phyloP scores from a whole-genome alignment of 768 basidiomycete species.

The Leccinellum luteum region DNA sequence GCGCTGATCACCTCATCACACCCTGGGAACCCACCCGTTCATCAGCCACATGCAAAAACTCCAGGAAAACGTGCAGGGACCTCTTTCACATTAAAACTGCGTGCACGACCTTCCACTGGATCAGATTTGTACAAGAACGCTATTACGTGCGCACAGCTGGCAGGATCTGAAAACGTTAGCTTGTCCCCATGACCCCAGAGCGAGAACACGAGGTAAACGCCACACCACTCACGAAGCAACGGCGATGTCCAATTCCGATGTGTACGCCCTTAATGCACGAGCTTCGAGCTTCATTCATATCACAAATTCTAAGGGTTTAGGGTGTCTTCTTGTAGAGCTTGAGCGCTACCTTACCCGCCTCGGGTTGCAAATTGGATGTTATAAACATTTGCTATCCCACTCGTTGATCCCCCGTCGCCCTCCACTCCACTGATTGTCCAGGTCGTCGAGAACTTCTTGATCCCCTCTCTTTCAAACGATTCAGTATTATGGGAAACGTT shows the following conservation, averaged over 20 bases:
- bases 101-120: neutral
- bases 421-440: too few relatives aligned
- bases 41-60: too few relatives aligned
- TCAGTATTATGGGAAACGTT: conserved; percentile 5
- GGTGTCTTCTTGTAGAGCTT: neutral
- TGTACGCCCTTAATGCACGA: neutral
- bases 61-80: too few relatives aligned
- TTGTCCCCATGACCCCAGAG: neutral
- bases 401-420: too few relatives aligned
- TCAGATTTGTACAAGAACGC: neutral
- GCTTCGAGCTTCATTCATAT: neutral
- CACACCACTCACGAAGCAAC: neutral
- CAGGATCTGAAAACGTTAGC: neutral
- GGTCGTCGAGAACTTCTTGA: neutral
- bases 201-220: neutral
- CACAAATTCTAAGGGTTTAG: neutral
- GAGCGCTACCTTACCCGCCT: neutral
- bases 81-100: too few relatives aligned
- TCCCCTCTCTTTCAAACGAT: neutral
- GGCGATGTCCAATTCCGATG: neutral
- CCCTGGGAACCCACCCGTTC: neutral
- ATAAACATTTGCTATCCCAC: neutral
- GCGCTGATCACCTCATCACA: neutral
- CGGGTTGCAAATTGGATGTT: neutral
- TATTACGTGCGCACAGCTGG: neutral